A percentile compares a stretch with the other conserved stretches of the same genome.
phyloP scores from a whole-genome alignment of 345 rosid genomes.

The Eucalyptus microcorys region DNA sequence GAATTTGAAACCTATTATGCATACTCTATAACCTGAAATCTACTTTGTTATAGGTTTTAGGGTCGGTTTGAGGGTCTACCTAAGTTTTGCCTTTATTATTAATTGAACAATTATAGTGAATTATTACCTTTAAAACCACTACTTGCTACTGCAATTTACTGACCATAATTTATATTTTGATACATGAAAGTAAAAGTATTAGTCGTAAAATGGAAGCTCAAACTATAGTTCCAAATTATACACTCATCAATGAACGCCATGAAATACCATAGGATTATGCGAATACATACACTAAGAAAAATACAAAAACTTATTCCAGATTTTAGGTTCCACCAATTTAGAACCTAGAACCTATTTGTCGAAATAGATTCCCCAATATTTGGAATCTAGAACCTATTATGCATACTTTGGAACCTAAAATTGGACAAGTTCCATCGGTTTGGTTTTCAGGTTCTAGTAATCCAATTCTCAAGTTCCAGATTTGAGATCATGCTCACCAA shows the following conservation, averaged over 20 bases:
- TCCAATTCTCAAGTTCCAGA: rapidly evolving
- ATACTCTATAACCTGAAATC: rapidly evolving
- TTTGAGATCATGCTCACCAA: rapidly evolving
- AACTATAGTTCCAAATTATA: rapidly evolving
- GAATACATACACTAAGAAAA: no score
- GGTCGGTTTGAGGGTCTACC: rapidly evolving
- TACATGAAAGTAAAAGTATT: rapidly evolving
- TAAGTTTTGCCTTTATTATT: no score
- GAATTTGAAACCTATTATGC: rapidly evolving
- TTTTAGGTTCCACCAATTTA: rapidly evolving
- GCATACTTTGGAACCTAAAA: rapidly evolving
- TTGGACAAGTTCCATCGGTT: no score
- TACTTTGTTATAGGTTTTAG: rapidly evolving
- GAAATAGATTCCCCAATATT: rapidly evolving
- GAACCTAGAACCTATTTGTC: rapidly evolving
- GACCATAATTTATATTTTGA: no score
- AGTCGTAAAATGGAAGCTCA: rapidly evolving
- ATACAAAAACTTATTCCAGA: rapidly evolving
- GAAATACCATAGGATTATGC: rapidly evolving
- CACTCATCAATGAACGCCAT: rapidly evolving
- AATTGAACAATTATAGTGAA: no score
- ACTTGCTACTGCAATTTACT: rapidly evolving
- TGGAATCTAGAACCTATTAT: rapidly evolving
- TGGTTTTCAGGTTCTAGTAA: rapidly evolving
- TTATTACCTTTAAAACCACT: no score